phyloP scores from a whole-genome alignment of 2,329 filamentous ascomycete species.

The Plectosphaerella plurivora region DNA sequence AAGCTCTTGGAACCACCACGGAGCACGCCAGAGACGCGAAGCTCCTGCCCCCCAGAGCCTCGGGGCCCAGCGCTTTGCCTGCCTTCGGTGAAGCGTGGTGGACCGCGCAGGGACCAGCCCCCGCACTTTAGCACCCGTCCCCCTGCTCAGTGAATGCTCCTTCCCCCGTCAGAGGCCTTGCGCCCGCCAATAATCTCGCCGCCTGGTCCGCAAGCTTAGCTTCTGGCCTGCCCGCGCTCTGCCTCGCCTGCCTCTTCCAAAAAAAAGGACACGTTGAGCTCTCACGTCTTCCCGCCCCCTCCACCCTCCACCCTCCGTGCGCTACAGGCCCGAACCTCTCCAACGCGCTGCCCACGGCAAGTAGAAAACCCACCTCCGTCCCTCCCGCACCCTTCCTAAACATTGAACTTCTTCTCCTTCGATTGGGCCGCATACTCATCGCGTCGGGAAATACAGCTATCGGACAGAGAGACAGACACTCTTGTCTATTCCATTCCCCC shows the following conservation, averaged over 20 bases:
- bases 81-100: background rate
- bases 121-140: slow-evolving; percentile 2
- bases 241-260: slow-evolving; percentile 4
- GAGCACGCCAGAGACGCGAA: background rate
- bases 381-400: slow-evolving; percentile 8
- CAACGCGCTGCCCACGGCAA: background rate
- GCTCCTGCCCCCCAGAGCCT: background rate
- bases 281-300: slow-evolving; percentile 1
- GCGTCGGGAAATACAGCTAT: slow-evolving; percentile 6
- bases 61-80: background rate
- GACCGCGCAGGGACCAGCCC: slow-evolving; percentile 1
- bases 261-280: slow-evolving; percentile 17
- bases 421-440: background rate
- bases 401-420: slow-evolving; percentile 4
- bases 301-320: background rate
- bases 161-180: background rate
- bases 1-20: slow-evolving; percentile 2
- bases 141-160: background rate
- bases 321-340: slow-evolving; percentile 5
- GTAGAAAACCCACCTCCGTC: slow-evolving; percentile 12
- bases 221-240: no score
- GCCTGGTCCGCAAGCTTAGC: no score
- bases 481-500: background rate
- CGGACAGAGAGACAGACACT: background rate
- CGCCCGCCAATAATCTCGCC: background rate